Evolutionary conservation across 2,329 filamentous ascomycete genomes (phyloP).

Genomic region (Laburnicola sp.): DNA sequence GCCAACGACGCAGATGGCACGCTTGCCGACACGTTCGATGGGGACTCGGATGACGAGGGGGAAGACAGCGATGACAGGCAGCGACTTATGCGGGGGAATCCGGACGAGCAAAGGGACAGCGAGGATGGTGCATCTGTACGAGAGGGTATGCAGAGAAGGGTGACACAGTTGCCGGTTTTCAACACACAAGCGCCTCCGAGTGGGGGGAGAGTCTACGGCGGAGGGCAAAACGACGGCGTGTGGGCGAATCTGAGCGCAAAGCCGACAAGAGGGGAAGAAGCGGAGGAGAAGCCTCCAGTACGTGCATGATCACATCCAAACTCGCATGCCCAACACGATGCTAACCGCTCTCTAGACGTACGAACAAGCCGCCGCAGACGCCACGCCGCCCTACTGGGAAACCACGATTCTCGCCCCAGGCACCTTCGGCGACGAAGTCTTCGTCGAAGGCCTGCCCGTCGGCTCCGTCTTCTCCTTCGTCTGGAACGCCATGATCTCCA

Average conservation of each 20-base stretch:
- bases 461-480: slow-evolving; percentile 84
- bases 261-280: slow-evolving; percentile 76
- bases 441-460: slow-evolving; percentile 92
- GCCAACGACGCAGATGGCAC: slow-evolving; percentile 69
- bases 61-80: slow-evolving; percentile 78
- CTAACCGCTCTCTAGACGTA: slow-evolving; percentile 70
- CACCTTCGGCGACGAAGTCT: slow-evolving; percentile 90
- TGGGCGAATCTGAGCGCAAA: slow-evolving; percentile 95
- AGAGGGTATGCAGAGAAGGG: slow-evolving; percentile 50
- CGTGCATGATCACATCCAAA: slow-evolving; percentile 45
- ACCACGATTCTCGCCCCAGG: slow-evolving; percentile 95
- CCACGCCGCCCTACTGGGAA: slow-evolving; percentile 97
- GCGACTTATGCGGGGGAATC: slow-evolving; percentile 74
- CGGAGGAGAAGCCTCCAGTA: slow-evolving; percentile 93
- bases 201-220: slow-evolving; percentile 64
- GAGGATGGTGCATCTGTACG: slow-evolving; percentile 27
- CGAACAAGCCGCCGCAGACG: slow-evolving; percentile 95
- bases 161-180: slow-evolving; percentile 60
- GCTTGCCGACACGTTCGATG: slow-evolving; percentile 90
- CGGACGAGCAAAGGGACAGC: slow-evolving; percentile 21
- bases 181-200: slow-evolving; percentile 43
- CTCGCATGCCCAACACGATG: slow-evolving; percentile 9
- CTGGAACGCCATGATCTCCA: slow-evolving; percentile 92
- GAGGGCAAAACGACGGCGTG: slow-evolving; percentile 82
- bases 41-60: slow-evolving; percentile 69